phyloP scores from a whole-genome alignment of 345 rosid species.

The Salix viminalis region DNA sequence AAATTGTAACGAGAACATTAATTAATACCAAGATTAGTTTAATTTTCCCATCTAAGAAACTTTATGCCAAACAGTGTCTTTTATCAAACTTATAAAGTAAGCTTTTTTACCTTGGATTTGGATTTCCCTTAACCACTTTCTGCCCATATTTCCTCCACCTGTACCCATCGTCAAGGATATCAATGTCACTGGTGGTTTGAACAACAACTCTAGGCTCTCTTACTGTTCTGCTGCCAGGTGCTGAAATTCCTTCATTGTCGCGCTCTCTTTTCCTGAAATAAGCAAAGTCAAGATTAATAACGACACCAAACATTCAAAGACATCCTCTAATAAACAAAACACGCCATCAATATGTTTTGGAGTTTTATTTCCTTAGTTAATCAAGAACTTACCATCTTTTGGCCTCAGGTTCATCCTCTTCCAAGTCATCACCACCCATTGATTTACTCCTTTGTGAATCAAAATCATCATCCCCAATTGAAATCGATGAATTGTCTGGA shows the following conservation, averaged over 20 bases:
- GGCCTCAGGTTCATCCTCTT: constrained; percentile 75
- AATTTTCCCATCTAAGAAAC: not conserved
- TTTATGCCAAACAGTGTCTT: not conserved
- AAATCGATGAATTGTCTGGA: constrained; percentile 67
- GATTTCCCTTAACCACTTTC: constrained; percentile 93
- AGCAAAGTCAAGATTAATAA: constrained; percentile 1
- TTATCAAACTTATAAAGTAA: not conserved
- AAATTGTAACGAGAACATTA: not conserved
- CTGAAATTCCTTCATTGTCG: constrained; percentile 77
- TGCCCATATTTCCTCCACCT: constrained; percentile 98
- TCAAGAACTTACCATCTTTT: constrained; percentile 63
- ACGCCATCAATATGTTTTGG: not conserved
- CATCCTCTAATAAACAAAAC: not conserved
- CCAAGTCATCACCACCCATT: constrained; percentile 54
- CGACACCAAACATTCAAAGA: not conserved
- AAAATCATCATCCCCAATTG: constrained; percentile 63
- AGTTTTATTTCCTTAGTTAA: not conserved
- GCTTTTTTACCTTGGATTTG: constrained; percentile 66
- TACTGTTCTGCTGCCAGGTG: constrained; percentile 65
- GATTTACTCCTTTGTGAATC: constrained; percentile 67
- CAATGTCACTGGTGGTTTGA: constrained; percentile 90
- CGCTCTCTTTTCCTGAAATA: constrained; percentile 61
- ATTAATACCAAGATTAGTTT: not conserved
- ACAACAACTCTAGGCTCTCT: constrained; percentile 91
- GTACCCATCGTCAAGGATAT: constrained; percentile 91